phyloP scores from a whole-genome alignment of 495 filamentous ascomycete species.

The Lepraria neglecta region DNA sequence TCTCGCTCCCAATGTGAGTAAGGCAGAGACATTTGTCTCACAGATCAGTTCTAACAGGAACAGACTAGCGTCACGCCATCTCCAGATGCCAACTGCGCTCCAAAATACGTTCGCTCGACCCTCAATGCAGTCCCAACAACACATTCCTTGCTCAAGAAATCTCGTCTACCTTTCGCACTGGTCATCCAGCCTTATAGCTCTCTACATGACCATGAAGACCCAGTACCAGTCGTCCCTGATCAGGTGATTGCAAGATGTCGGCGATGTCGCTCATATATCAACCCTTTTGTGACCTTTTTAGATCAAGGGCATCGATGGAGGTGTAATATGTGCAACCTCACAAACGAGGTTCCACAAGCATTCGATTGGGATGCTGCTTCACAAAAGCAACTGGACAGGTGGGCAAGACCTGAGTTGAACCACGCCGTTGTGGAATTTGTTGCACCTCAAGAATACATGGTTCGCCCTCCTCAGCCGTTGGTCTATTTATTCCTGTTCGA shows the following conservation, averaged over 20 bases:
- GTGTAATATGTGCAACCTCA: conserved; percentile 99
- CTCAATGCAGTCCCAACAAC: conserved; percentile 89
- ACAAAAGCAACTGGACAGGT: conserved; percentile 83
- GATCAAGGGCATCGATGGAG: conserved; percentile 97
- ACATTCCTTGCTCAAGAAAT: conserved; percentile 88
- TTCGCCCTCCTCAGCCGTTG: conserved; percentile 89
- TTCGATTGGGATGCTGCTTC: conserved; percentile 95
- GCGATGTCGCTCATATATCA: conserved; percentile 94
- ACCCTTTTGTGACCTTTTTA: conserved; percentile 91
- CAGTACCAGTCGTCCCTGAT: conserved; percentile 85
- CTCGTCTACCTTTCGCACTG: conserved; percentile 87
- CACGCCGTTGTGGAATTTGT: conserved; percentile 94
- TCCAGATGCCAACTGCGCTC: conserved; percentile 81
- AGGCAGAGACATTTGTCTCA: neutral
- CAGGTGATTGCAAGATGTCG: conserved; percentile 95
- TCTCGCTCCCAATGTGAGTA: conserved; percentile 81
- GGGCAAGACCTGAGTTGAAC: conserved; percentile 86
- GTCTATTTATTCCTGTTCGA: conserved; percentile 98
- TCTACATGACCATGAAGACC: conserved; percentile 86
- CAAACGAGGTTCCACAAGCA: conserved; percentile 95
- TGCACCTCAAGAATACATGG: conserved; percentile 99
- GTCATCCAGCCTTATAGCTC: conserved; percentile 93
- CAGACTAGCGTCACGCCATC: conserved; percentile 90
- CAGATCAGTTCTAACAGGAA: conserved; percentile 32
- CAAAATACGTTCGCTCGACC: conserved; percentile 94